A percentile compares a stretch with the other conserved stretches of the same genome.
phyloP scores from a whole-genome alignment of 129 eudicot species.

The Ambrosia artemisiifolia region DNA sequence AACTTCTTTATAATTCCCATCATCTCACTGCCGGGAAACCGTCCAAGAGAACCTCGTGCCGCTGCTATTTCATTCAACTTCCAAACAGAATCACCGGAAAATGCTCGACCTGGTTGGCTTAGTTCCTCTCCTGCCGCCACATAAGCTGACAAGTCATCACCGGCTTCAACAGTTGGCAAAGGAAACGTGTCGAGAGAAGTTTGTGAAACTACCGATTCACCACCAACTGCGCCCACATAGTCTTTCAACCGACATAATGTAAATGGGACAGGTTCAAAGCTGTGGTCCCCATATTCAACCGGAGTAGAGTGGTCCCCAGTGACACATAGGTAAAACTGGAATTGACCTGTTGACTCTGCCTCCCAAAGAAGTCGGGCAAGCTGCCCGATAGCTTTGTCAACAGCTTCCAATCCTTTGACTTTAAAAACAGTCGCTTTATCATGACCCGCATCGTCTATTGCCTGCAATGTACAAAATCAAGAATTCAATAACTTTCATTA shows the following conservation, averaged over 20 bases:
- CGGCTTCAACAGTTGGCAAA: constrained; percentile 59
- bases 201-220: constrained; percentile 49
- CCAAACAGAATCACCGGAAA: constrained; percentile 63
- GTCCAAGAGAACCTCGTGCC: constrained; percentile 86
- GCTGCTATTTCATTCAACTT: constrained; percentile 72
- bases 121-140: constrained; percentile 22
- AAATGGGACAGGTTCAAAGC: constrained; percentile 93
- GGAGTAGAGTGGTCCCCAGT: constrained; percentile 98
- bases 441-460: constrained; percentile 97
- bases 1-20: constrained; percentile 79
- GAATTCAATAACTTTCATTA: constrained; percentile 4
- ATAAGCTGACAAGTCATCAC: constrained; percentile 43
- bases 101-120: constrained; percentile 29
- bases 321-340: constrained; percentile 69
- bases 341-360: constrained; percentile 63
- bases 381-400: constrained; percentile 86
- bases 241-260: constrained; percentile 69
- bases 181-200: constrained; percentile 79
- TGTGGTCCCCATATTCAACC: constrained; percentile 97
- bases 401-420: constrained; percentile 91
- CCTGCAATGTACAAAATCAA: constrained; percentile 45
- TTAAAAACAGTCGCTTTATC: constrained; percentile 89
- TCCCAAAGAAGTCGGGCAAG: constrained; percentile 86
- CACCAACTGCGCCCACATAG: constrained; percentile 81
- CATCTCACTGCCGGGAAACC: constrained; percentile 93